phyloP scores from a whole-genome alignment of 164 flowering plant genomes.

The Stephania cephalantha region DNA sequence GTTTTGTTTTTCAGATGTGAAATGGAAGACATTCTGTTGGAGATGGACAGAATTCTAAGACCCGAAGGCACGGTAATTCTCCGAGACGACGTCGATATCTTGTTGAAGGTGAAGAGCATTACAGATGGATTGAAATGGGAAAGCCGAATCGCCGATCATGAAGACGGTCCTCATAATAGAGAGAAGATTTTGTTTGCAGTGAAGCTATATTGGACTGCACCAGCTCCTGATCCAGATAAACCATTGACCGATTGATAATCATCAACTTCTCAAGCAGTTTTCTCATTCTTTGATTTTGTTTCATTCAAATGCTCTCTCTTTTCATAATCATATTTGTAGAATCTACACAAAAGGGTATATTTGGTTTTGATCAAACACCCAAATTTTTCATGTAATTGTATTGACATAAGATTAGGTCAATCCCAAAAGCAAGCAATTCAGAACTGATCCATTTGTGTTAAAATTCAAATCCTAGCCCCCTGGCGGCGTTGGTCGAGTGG shows the following conservation, averaged over 20 bases:
- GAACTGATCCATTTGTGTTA: not conserved
- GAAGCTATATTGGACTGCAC: conserved; percentile 74
- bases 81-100: conserved; percentile 66
- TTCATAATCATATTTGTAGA: not conserved
- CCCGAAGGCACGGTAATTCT: conserved; percentile 68
- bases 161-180: conserved; percentile 55
- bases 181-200: conserved; percentile 58
- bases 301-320: not conserved
- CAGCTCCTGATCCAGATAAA: conserved; percentile 21
- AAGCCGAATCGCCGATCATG: conserved; percentile 61
- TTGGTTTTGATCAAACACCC: too few relatives aligned
- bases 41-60: conserved; percentile 79
- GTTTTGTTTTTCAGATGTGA: conserved; percentile 44
- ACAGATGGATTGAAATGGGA: conserved; percentile 58
- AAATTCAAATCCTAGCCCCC: not conserved
- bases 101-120: conserved; percentile 45
- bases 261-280: not conserved
- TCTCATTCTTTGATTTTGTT: not conserved
- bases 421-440: not conserved
- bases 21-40: conserved; percentile 61
- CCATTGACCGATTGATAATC: not conserved
- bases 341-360: not conserved
- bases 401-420: not conserved
- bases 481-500: too few relatives aligned
- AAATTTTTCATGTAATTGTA: not conserved